Evolutionary conservation across 345 rosid species (phyloP), one percentile per base, ranked within the genome.

Genomic region (Laguncularia racemosa): DNA sequence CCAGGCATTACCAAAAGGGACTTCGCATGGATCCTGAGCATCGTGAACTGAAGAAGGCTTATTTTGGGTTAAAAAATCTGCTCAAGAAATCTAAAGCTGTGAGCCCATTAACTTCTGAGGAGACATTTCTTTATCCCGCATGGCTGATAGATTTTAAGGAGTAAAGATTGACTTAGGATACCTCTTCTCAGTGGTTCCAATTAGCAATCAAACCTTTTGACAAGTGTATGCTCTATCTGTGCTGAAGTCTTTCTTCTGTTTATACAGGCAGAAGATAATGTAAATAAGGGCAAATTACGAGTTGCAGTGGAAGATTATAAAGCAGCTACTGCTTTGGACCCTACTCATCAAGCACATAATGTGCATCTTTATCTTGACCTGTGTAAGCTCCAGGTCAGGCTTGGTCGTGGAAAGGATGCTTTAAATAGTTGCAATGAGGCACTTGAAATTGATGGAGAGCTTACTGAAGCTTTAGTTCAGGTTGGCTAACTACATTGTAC

Each of bases 21-120:
- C 96, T 95, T 44, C 95, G 97, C 28, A 86, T 84, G 48, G 99
- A 95, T 71, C 99, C 99, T 40, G 99, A 95, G 77, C 99, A 95
- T 61, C 61, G 84, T 70, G 89, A 81, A 62, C 78, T 90, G 60
- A 95, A 95, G 82, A 95, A 95, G 71, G 96, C 97, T 40, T 95
- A 90, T 76, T 90, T 95, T 73, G 96, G 89, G 40, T 67, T 95
- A 72, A 95, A 95, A 71, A 95, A 88, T 65, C 76, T 95, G 62
- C 83, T 90, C 52, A 95, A 95, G 82, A 95, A 95, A 77, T 87
- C 95, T 47, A 90, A 95, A 79, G 82, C 87, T 68, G 97, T 93
- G 69, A 77, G 92, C 63, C 51, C 47, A 26, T 14, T n/a, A 57
- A 64, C 21, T 14, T 60, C 20, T 54, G 44, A 23, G 52, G 15